Conservation (phyloP, 2,329 filamentous ascomycete species). For the Harringtonia lauricola region DNA sequence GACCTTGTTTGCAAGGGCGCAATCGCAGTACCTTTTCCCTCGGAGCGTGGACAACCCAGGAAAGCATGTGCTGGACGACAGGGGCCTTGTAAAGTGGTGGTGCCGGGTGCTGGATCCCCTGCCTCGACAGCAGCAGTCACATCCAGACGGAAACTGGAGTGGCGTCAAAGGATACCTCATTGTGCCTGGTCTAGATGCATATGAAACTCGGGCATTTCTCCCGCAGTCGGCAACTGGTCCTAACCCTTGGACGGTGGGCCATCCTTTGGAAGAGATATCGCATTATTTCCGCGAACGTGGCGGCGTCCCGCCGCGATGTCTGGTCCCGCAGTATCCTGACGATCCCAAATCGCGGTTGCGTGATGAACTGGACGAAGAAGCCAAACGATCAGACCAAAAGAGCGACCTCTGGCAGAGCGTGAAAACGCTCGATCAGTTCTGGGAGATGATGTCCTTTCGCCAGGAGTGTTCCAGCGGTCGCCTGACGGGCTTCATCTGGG, state of each 20-base stretch:
- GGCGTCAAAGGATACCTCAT: conserved; percentile 67
- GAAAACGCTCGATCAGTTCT: conserved; percentile 79
- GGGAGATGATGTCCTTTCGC: conserved; percentile 95
- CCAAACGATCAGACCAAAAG: conserved; percentile 46
- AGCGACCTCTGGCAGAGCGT: conserved; percentile 73
- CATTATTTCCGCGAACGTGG: conserved; percentile 45
- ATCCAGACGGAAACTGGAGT: conserved; percentile 22
- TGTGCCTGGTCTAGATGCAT: conserved; percentile 74
- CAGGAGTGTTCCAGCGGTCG: conserved; percentile 92
- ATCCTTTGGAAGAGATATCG: conserved; percentile 56
- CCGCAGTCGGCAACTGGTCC: conserved; percentile 43
- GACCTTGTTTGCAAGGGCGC: conserved; percentile 84
- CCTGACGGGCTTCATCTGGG: conserved; percentile 89
- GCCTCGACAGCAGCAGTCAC: conserved; percentile 27
- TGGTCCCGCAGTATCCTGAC: conserved; percentile 87
- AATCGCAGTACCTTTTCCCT: conserved; percentile 90
- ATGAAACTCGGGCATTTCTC: conserved; percentile 70
- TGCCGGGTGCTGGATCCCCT: conserved; percentile 76
- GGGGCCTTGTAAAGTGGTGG: conserved; percentile 92
- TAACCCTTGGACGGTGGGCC: conserved; percentile 56
- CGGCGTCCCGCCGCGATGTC: conserved; percentile 62
- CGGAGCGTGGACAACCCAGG: conserved; percentile 73
- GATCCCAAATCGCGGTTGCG: conserved; percentile 90
- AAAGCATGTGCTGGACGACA: conserved; percentile 88
- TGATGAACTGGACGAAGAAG: conserved; percentile 78